These are phyloP conservation scores for Fraxinus albicans DNA, from an alignment of 305 asterid genomes.

Conservation along the genomic window DNA sequence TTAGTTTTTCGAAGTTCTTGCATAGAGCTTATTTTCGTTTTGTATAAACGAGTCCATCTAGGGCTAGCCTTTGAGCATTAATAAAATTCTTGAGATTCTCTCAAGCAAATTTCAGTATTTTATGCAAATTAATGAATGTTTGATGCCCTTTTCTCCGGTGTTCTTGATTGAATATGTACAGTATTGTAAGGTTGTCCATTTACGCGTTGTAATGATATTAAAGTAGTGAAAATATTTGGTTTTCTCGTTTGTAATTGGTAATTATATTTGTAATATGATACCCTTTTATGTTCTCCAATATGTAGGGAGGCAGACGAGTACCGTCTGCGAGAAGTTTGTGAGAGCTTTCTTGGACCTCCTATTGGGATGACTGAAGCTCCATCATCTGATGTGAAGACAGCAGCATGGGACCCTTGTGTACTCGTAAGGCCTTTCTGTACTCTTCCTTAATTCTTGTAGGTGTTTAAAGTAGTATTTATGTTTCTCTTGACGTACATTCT, in stretches of 20 bases:
- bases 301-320: conserved; percentile 90
- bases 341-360: conserved; percentile 98
- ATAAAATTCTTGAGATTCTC: not conserved
- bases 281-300: conserved; percentile 18
- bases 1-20: not conserved
- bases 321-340: conserved; percentile 93
- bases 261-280: not conserved
- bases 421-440: conserved; percentile 54
- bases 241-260: not conserved
- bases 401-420: conserved; percentile 75
- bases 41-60: not conserved
- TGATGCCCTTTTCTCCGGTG: not conserved
- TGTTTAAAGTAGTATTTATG: not conserved
- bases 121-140: not conserved
- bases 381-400: conserved; percentile 36
- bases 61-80: not conserved
- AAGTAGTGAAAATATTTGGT: not conserved
- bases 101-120: not conserved
- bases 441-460: conserved; percentile 7
- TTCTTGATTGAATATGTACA: not conserved
- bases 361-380: conserved; percentile 66
- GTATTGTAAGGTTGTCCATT: not conserved
- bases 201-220: not conserved
- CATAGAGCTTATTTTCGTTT: not conserved
- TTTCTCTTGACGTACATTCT: not conserved